Conservation (phyloP, 2,329 filamentous ascomycete genomes). For the Tolypocladium ophioglossoides region DNA sequence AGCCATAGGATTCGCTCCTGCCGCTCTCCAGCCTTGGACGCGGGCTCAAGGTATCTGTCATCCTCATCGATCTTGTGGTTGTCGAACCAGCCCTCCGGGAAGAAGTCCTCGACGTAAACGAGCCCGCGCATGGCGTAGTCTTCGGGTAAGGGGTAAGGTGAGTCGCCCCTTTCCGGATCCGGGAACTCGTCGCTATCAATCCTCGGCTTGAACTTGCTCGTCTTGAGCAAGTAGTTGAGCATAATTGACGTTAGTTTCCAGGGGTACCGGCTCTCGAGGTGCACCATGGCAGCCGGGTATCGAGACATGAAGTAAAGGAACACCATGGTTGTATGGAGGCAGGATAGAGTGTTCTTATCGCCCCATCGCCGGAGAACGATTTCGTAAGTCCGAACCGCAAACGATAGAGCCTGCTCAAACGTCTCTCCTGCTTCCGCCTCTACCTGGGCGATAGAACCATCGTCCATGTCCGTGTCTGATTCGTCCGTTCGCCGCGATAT, state of each 20-base stretch:
- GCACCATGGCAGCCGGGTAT: constrained; percentile 28
- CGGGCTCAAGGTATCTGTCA: constrained; percentile 51
- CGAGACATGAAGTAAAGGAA: constrained; percentile 41
- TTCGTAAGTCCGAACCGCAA: constrained; percentile 33
- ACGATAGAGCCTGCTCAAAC: constrained; percentile 24
- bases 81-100: constrained; percentile 47
- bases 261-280: constrained; percentile 34
- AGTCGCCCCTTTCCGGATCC: constrained; percentile 23
- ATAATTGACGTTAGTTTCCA: constrained; percentile 35
- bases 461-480: constrained; percentile 13
- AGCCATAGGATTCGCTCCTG: constrained; percentile 50
- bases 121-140: constrained; percentile 58
- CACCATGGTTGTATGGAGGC: constrained; percentile 50
- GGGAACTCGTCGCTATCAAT: constrained; percentile 38
- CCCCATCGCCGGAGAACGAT: constrained; percentile 40
- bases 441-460: constrained; percentile 11
- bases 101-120: constrained; percentile 48
- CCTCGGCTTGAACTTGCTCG: constrained; percentile 16
- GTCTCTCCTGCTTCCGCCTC: constrained; percentile 11
- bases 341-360: constrained; percentile 50
- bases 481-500: constrained; percentile 20
- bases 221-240: constrained; percentile 25
- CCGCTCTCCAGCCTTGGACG: constrained; percentile 46
- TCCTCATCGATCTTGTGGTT: constrained; percentile 54
- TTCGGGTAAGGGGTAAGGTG: constrained; percentile 51